These are phyloP conservation scores for Exserohilum rostratum DNA, from an alignment of 2,329 filamentous ascomycete genomes.

Conservation along the genomic window DNA sequence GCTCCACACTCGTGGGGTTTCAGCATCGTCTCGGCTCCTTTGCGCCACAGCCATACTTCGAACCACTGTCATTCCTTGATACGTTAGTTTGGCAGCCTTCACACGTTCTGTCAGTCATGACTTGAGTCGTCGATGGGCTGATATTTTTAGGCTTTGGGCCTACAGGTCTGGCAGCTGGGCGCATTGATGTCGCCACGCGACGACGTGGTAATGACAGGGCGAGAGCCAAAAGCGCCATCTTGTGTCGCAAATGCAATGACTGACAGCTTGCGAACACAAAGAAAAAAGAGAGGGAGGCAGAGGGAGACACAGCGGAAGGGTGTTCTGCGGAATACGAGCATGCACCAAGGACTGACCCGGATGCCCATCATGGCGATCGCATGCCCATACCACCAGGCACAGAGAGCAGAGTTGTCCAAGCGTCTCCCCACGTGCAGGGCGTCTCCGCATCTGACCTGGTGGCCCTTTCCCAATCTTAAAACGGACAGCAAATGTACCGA, in stretches of 20 bases:
- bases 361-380: too few species aligned
- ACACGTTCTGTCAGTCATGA: neutral
- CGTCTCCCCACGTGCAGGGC: neutral
- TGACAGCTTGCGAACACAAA: too few species aligned
- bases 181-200: neutral
- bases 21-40: conserved; percentile 22
- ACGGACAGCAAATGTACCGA: conserved; percentile 10
- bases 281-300: too few species aligned
- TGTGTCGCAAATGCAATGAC: too few species aligned
- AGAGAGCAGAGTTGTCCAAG: neutral
- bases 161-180: too few species aligned
- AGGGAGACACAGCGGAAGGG: too few species aligned
- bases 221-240: too few species aligned
- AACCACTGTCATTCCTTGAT: conserved; percentile 1
- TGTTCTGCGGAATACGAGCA: too few species aligned
- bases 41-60: conserved; percentile 14
- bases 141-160: too few species aligned
- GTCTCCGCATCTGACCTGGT: conserved; percentile 4
- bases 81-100: neutral
- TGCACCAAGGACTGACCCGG: neutral
- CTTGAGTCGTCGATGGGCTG: too few species aligned
- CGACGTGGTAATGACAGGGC: neutral
- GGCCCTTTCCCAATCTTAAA: conserved; percentile 1
- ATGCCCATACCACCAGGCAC: neutral
- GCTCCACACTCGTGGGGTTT: conserved; percentile 24